Evolutionary conservation across 202 grass and related monocot species (phyloP), one percentile per base, ranked within the genome.

Genomic region (Zoysia matrella): DNA sequence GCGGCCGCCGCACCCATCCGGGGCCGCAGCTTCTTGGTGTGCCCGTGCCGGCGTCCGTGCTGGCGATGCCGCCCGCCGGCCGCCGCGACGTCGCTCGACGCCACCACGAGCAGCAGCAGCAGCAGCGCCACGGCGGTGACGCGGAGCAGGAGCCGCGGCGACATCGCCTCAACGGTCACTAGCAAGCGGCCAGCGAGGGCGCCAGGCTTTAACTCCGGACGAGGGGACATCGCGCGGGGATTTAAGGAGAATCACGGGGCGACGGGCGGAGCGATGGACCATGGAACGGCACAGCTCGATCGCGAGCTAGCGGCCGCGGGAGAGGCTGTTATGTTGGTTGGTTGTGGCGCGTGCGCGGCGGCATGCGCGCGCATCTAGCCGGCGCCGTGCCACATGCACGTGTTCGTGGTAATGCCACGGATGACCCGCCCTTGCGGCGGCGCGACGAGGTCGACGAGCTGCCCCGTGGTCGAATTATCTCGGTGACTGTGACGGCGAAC

Each of bases 171-270:
- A 22, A 22, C 22, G 22, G 22, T 22, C 22, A 58, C 52, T 58
- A 10, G 77, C 52, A 11, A 80, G 49, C 44, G 65, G 79, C 58
- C 54, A 80, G 73, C 22, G 22, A 22, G 22, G 22, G 42, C 47
- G 75, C 39, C 60, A 73, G 78, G 60, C 15, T 77, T 68, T 68
- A 85, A 68, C 60, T 46, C 8, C 41, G 66, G 72, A 11, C 58
- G 58, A 11, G 68, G 50, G 18, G 67, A 40, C 65, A 58, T 55
- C 11, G 57, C 9, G 14, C 49, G 55, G 52, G 73, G 45, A 82
- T 91, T 89, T 76, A 94, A 79, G 86, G 79, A 8, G 86, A 82
- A 83, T 87, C 88, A 91, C 88, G 86, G 90, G 83, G 22, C 18
- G 18, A 30, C 8, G 58, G 7, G 40, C 0, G 73, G 52, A 49